A percentile compares a stretch with the other conserved stretches of the same genome.
Evolutionary conservation across 1,284 basidiomycete species (phyloP).

Genomic region (Microbotryum violaceum): DNA sequence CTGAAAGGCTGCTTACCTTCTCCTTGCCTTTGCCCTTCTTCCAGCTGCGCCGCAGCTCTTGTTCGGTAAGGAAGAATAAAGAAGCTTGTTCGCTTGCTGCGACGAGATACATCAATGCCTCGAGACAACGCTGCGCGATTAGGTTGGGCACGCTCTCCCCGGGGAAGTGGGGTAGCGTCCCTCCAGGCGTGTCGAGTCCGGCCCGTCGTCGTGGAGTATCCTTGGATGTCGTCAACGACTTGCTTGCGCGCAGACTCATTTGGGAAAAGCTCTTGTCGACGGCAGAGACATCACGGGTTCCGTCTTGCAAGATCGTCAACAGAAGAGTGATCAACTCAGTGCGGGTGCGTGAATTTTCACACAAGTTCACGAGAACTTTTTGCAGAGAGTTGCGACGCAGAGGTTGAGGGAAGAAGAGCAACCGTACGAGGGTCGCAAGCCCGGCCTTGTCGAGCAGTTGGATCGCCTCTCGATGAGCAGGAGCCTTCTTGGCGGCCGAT

Average conservation of each 20-base stretch:
- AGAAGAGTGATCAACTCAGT: constrained; percentile 88
- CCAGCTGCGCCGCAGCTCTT: constrained; percentile 65
- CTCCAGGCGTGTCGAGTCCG: constrained; percentile 43
- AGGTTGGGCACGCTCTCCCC: constrained; percentile 80
- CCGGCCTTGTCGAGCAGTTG: constrained; percentile 88
- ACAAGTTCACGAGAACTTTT: constrained; percentile 87
- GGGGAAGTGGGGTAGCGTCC: constrained; percentile 55
- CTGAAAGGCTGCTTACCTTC: constrained; percentile 48
- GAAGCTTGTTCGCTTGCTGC: constrained; percentile 71
- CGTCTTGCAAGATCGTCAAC: constrained; percentile 86
- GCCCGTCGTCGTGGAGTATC: constrained; percentile 60
- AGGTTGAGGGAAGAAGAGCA: constrained; percentile 94
- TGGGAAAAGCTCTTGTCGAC: constrained; percentile 93
- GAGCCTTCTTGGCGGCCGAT: constrained; percentile 15
- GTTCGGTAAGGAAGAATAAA: constrained; percentile 87
- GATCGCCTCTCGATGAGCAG: constrained; percentile 59
- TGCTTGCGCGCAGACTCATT: constrained; percentile 71
- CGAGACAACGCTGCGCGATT: constrained; percentile 84
- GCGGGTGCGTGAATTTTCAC: constrained; percentile 87
- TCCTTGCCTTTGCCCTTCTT: constrained; percentile 79
- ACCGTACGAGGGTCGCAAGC: constrained; percentile 78
- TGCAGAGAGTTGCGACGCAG: constrained; percentile 76
- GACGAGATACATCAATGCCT: constrained; percentile 79
- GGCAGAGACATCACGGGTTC: constrained; percentile 79
- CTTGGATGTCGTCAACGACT: constrained; percentile 52